These are phyloP conservation scores for Cercophora sp. DNA, from an alignment of 495 filamentous ascomycete genomes.

Conservation along the genomic window DNA sequence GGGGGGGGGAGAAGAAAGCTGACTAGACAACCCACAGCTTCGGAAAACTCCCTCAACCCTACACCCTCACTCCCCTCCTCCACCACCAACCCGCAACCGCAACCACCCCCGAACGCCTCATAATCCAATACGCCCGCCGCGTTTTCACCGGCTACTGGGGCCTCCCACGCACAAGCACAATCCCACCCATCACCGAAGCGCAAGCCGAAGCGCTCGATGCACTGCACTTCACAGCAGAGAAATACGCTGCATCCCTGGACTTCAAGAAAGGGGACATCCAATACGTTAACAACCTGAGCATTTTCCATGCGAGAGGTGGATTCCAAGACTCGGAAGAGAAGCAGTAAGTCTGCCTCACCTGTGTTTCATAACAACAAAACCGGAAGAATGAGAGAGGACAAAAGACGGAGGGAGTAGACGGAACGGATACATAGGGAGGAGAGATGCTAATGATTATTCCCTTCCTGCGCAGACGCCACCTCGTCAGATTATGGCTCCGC, in stretches of 20 bases:
- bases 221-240: slow-evolving; percentile 58
- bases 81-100: slow-evolving; percentile 45
- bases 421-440: too few species aligned
- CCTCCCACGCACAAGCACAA: slow-evolving; percentile 45
- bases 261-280: slow-evolving; percentile 54
- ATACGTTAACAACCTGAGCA: slow-evolving; percentile 50
- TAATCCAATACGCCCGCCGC: slow-evolving; percentile 54
- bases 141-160: slow-evolving; percentile 55
- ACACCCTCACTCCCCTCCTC: slow-evolving; percentile 39
- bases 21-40: slow-evolving; percentile 21
- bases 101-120: slow-evolving; percentile 43
- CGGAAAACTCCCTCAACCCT: slow-evolving; percentile 28
- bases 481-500: slow-evolving; percentile 55
- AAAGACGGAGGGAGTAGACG: too few species aligned
- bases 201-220: slow-evolving; percentile 67
- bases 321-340: slow-evolving; percentile 45
- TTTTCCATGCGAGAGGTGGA: slow-evolving; percentile 49
- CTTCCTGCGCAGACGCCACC: slow-evolving; percentile 43
- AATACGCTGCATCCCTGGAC: slow-evolving; percentile 47
- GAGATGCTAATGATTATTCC: background rate
- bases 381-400: too few species aligned
- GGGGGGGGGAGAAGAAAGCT: background rate
- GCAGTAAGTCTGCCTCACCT: slow-evolving; percentile 31
- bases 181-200: slow-evolving; percentile 59
- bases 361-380: too few species aligned